Evolutionary conservation across 345 rosid genomes (phyloP), one percentile per base, ranked within the genome.

Genomic region (Eucalyptus erythrocorys): DNA sequence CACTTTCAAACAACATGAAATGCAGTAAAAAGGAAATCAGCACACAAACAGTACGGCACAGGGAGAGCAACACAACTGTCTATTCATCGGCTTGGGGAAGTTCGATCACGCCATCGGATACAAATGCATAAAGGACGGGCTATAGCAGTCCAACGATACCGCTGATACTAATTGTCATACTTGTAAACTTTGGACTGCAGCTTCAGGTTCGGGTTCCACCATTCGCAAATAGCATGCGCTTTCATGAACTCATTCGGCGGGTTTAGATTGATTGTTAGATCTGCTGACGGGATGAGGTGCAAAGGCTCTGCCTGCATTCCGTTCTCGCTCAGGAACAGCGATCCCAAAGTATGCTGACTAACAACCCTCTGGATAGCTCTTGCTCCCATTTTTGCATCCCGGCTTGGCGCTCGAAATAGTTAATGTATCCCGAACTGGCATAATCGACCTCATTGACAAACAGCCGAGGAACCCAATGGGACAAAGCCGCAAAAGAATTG

Each of bases 191-290:
- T 91, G 86, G 95, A 92, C 86, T 95, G 91, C 87, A 97, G 86
- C 40, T 90, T 71, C 85, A 92, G 85, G 86, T 94, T 96, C 3
- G 95, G 95, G 48, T 91, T 92, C 99, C 98, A 97, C 99, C 99
- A 97, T 86, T 96, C 98, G 90, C 95, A 97, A 90, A 97, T 94
- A 59, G 98, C 97, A 89, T 97, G 99, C 34, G 98, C 99, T 87
- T 92, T 91, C 89, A 90, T 94, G 66, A 96, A 95, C 87, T 93
- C 94, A 47, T 64, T 88, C 1, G 92, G 85, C 9, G 95, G 92
- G 6, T 87, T 90, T 86, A 48, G 12, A 90, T 96, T 97, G 22
- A 95, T 91, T 0, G 91, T 94, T 87, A 97, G 89, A 89, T 91
- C 92, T 64, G 99, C 96, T 0, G 98, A 96, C 13, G 99, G 98